Base-by-base conservation (phyloP, 495 filamentous ascomycete genomes). In the Penicillium lagena region DNA sequence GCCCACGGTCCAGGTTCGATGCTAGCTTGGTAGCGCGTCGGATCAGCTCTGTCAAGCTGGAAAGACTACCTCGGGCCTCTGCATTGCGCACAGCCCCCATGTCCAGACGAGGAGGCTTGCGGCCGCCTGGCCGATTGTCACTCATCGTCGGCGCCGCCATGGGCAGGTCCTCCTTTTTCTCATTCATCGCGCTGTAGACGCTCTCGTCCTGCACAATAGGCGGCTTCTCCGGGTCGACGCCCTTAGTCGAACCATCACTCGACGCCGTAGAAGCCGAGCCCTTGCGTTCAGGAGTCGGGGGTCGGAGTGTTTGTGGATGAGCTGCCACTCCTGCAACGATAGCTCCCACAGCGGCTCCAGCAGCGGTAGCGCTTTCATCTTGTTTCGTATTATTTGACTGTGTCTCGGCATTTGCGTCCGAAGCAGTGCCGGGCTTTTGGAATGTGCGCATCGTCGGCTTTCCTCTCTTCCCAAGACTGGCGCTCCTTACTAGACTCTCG, bases 31-130 rank as follows among this genome's bases (percentile, higher is more conserved):
- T 96, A 3, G 93, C 93, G 37, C 93, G 77, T 49, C 80, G 75
- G 46, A 98, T 97, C 43, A 98, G 68, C 64, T 96, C 93, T 0
- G 89, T 85, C 40, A 98, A 67, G 64, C 89, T 95, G 6, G 93
- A 96, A 50, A 95, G 67, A 56, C 89, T 95, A 8, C 88, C 90
- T 50, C 89, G 79, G 9, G 83, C 76, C 53, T 93, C 86, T 14
- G 89, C 87, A 46, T 85, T 81, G 35, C 79, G 76, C 10, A 91
- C 81, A 9, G 86, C 86, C 59, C 85, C 81, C 33, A 96, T 79
- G 55, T 97, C 80, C 27, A 95, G 64, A 2, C 79, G 76, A 27
- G 87, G 85, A 36, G 88, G 89, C 56, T 85, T 72, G 42, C 79
- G 77, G n/a, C 51, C 66, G 10, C 52, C 54, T 32, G 61, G 68